Evolutionary conservation across 805 yeast genomes (phyloP), one percentile per base, ranked within the genome.

Genomic region (Hemisphaericaspora nanyangensis): DNA sequence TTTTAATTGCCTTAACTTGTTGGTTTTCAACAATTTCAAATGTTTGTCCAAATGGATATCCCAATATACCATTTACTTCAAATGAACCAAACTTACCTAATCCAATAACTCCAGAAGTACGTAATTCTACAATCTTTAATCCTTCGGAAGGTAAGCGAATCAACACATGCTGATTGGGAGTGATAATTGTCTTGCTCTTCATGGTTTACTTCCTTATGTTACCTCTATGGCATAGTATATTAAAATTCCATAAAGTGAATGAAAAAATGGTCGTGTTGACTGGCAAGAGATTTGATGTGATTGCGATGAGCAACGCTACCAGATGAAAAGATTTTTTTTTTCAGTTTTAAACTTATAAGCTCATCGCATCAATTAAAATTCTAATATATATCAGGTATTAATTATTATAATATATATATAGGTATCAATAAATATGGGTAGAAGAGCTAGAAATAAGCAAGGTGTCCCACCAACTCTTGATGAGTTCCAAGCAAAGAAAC

Each of bases 61-160:
- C 97, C 29, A 91, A 59, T 10, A 91, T 73, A 37, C 77, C 83
- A 46, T 81, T 78, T 2, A 84, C 87, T 22, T 73, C 65, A 57
- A 93, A 93, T 0, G 83, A 70, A 15, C 99, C 99, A 61, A 91
- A 93, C 57, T 93, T 91, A 2, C 99, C 99, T 47, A 93, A 70
- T 39, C 79, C 77, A 15, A 93, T 73, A 8, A 74, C 57, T 0
- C 82, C 79, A 24, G 76, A 79, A 3, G 76, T 71, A 35, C 70
- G 73, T 43, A 90, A 65, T 49, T 81, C 78, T n/a, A 84, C 79
- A 29, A 90, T 72, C 55, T 86, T 82, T 53, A 80, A 59, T 40
- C 85, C 84, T 37, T 81, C 85, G 2, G 96, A 87, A 0, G 98
- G 98, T 42, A 89, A 69, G 38, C 83, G 74, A 27, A 93, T 59